Base-by-base conservation (phyloP, 306 rosid genomes). In the Cotoneaster glaucophyllus region DNA sequence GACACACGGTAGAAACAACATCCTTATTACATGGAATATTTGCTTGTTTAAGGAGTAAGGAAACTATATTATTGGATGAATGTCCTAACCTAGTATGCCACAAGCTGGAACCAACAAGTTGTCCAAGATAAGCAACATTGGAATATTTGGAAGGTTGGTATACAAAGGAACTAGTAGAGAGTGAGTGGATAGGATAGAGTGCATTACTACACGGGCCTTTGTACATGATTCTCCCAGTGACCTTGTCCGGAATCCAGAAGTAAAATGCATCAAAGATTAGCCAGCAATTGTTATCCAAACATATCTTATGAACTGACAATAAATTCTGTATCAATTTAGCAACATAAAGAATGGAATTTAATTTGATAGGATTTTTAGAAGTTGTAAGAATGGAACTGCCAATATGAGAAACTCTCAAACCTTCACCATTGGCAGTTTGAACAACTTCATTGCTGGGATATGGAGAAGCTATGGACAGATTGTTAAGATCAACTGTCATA, bases 101-200 rank as follows among this genome's bases (percentile, higher is more conserved):
- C 11, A 43, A 3, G 14, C 4, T 43, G 3, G 4, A 43, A 43
- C 45, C 45, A 43, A 43, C 14, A 43, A 43, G 45, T 0, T 43
- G 4, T 0, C 45, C 14, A 43, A 43, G 45, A 3, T 43, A 43
- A 43, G 45, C 14, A 43, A 8, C 4, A 43, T 4, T n/a, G 11
- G 13, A 0, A 11, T n/a, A n/a, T n/a, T n/a, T n/a, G 2, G 15
- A 44, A 12, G 50, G n/a, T n/a, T 44, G 15, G n/a, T n/a, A n/a
- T n/a, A 43, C 11, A 0, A 2, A 3, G 0, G 4, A 11, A 3
- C 48, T 0, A 43, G 15, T 44, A 4, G 15, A 12, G 1, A 11
- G 2, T 44, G 50, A 44, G 3, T 44, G 24, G 0, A 53, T 6
- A 5, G 1, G 58, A 0, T 53, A 15, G 0, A 53, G 24, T 21